A percentile compares a stretch with the other conserved stretches of the same genome.
These are phyloP conservation scores for Phyllosticta citrichinensis DNA, from an alignment of 2,329 filamentous ascomycete genomes.

Conservation along the genomic window DNA sequence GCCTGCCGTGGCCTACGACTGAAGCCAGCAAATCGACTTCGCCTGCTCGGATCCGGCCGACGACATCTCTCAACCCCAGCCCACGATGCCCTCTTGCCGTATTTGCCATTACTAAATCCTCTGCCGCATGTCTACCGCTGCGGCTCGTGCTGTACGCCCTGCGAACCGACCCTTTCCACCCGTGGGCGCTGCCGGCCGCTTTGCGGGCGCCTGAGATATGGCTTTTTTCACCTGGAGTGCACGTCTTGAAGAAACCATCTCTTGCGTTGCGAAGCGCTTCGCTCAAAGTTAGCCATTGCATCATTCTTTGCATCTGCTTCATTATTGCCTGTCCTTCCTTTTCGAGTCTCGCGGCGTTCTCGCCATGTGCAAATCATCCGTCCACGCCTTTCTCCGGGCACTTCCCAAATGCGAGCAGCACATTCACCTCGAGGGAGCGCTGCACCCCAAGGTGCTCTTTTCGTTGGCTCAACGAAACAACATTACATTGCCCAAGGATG, in stretches of 20 bases:
- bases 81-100: too few relatives aligned
- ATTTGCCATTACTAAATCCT: background rate
- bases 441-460: slow-evolving; percentile 62
- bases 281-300: too few relatives aligned
- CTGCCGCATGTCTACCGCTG: background rate
- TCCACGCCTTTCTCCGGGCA: slow-evolving; percentile 51
- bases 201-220: slow-evolving; percentile 1
- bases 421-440: slow-evolving; percentile 67
- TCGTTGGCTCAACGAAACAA: slow-evolving; percentile 56
- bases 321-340: background rate
- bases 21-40: background rate
- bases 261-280: too few relatives aligned
- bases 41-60: slow-evolving; percentile 5
- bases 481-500: slow-evolving; percentile 45
- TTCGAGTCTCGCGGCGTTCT: background rate
- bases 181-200: background rate
- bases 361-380: slow-evolving; percentile 45
- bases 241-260: background rate
- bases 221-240: background rate
- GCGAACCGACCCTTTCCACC: background rate
- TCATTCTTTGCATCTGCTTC: background rate
- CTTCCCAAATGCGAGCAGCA: slow-evolving; percentile 78
- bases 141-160: background rate
- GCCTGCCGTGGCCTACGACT: background rate
- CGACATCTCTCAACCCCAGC: background rate